Evolutionary conservation across 352 stramenopile genomes (phyloP).

Genomic region (Phytophthora syringae): DNA sequence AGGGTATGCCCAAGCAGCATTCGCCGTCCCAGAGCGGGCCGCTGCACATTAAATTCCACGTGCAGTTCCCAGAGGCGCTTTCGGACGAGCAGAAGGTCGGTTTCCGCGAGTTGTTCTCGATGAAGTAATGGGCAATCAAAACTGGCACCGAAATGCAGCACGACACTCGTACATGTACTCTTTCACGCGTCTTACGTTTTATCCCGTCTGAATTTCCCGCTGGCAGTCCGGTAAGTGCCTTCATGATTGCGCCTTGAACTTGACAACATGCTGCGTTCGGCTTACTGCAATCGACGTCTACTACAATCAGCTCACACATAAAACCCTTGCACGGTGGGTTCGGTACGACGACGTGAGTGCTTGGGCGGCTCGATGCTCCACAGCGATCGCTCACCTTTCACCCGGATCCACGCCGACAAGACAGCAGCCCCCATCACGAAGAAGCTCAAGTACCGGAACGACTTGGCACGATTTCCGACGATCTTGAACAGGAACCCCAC

Average conservation of each 20-base stretch:
- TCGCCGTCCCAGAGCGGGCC: constrained; percentile 85
- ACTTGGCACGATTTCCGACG: constrained; percentile 33
- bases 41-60: constrained; percentile 96
- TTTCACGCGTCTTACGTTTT: neutral
- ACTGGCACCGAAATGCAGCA: constrained; percentile 1
- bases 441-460: constrained; percentile 56
- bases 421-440: constrained; percentile 34
- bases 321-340: constrained; percentile 30
- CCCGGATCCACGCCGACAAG: constrained; percentile 17
- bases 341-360: constrained; percentile 12
- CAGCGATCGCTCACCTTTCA: constrained; percentile 36
- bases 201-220: neutral
- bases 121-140: constrained; percentile 35
- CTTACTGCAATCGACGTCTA: neutral
- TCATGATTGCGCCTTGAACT: too few species aligned
- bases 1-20: constrained; percentile 96
- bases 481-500: constrained; percentile 69
- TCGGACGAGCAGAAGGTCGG: constrained; percentile 82
- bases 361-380: constrained; percentile 30
- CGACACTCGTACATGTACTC: neutral
- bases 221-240: too few species aligned
- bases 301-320: constrained; percentile 22
- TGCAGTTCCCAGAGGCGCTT: constrained; percentile 93
- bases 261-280: too few species aligned
- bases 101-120: constrained; percentile 60